These are phyloP conservation scores for Suhomyces sp. DNA, from an alignment of 805 yeast species.

Conservation along the genomic window DNA sequence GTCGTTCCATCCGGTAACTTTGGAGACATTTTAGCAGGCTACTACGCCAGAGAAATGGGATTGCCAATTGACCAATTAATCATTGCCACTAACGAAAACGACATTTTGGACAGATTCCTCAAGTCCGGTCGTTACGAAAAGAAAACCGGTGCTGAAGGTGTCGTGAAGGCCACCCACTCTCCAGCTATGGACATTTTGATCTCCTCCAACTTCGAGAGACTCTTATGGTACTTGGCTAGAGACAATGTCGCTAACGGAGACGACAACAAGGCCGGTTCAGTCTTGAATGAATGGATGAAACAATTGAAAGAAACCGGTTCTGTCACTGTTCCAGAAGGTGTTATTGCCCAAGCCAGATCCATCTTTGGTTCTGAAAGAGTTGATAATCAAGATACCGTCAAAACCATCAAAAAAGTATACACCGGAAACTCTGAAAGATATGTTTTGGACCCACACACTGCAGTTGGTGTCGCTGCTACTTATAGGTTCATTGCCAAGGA, in stretches of 20 bases:
- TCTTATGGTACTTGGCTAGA: constrained; percentile 89
- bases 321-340: constrained; percentile 63
- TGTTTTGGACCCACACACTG: constrained; percentile 93
- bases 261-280: constrained; percentile 68
- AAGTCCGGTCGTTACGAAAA: constrained; percentile 84
- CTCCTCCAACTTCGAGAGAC: constrained; percentile 93
- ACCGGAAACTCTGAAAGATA: constrained; percentile 58
- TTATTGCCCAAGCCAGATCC: constrained; percentile 60
- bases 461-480: constrained; percentile 87
- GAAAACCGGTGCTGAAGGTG: constrained; percentile 38
- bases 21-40: constrained; percentile 97
- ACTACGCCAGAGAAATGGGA: constrained; percentile 93
- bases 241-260: constrained; percentile 54
- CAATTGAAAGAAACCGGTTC: constrained; percentile 74
- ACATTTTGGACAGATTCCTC: constrained; percentile 89
- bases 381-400: constrained; percentile 71
- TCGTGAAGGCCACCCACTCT: constrained; percentile 82
- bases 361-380: constrained; percentile 81
- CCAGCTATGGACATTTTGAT: constrained; percentile 99
- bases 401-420: constrained; percentile 72
- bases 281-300: constrained; percentile 71
- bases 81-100: constrained; percentile 95
- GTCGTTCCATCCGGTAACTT: constrained; percentile 98
- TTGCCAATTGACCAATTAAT: constrained; percentile 82
- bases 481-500: constrained; percentile 55